These are phyloP conservation scores for Gigaspora rosea DNA, from an alignment of 192 early-diverging fungal species.

Conservation along the genomic window DNA sequence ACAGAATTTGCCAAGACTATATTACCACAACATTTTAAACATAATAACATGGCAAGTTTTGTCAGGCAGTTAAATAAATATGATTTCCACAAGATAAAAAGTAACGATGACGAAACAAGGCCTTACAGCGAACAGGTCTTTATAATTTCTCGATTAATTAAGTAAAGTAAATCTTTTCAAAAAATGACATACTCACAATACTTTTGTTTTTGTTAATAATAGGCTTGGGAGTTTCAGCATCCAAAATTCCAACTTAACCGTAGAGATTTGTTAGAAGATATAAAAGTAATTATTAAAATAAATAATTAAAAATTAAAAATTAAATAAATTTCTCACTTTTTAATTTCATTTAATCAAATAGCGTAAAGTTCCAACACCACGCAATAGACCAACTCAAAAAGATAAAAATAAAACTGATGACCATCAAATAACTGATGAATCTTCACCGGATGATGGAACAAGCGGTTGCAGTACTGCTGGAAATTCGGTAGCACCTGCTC, in stretches of 20 bases:
- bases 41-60: conserved; percentile 57
- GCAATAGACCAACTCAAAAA: conserved; percentile 38
- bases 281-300: conserved; percentile 41
- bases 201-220: not conserved
- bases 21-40: conserved; percentile 59
- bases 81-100: conserved; percentile 66
- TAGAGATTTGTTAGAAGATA: conserved; percentile 54
- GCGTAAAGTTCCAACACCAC: conserved; percentile 42
- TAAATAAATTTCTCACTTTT: not conserved
- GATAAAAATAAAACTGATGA: not conserved
- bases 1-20: conserved; percentile 57
- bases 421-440: not conserved
- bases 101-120: conserved; percentile 37
- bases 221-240: conserved; percentile 69
- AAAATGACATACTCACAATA: no score
- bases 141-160: not conserved
- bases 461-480: not conserved
- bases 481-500: not conserved
- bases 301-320: not conserved
- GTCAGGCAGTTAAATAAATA: conserved; percentile 68
- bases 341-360: not conserved
- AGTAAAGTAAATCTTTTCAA: not conserved
- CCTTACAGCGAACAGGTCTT: conserved; percentile 46
- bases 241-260: conserved; percentile 62
- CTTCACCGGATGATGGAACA: not conserved